Evolutionary conservation across 495 filamentous ascomycete genomes (phyloP).

Genomic region (Bathelium albidoporum): DNA sequence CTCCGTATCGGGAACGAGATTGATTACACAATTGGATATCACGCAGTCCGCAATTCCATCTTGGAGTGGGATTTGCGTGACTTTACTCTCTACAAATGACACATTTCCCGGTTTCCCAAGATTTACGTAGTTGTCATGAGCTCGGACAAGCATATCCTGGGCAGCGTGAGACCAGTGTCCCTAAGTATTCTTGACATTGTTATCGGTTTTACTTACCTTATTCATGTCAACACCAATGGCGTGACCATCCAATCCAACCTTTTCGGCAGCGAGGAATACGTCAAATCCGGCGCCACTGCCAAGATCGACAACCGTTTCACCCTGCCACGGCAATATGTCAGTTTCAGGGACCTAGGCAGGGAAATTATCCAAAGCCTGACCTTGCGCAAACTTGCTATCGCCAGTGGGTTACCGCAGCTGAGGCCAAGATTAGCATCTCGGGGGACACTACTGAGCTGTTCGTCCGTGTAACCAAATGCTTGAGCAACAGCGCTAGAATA

Average conservation of each 20-base stretch:
- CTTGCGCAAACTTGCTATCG: constrained; percentile 41
- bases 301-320: constrained; percentile 55
- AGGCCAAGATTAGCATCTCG: constrained; percentile 52
- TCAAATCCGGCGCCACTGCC: constrained; percentile 57
- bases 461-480: constrained; percentile 50
- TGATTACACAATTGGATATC: constrained; percentile 57
- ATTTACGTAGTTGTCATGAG: constrained; percentile 36
- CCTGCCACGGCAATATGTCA: constrained; percentile 24
- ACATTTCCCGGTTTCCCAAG: constrained; percentile 33
- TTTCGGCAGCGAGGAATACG: constrained; percentile 48
- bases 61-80: constrained; percentile 43
- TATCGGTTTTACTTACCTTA: constrained; percentile 30
- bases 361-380: constrained; percentile 20
- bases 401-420: constrained; percentile 57
- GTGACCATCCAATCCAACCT: constrained; percentile 43
- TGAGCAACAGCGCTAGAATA: constrained; percentile 35
- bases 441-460: constrained; percentile 46
- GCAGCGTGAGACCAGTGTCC: not conserved
- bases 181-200: not conserved
- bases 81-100: constrained; percentile 42
- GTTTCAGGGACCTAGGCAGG: not conserved
- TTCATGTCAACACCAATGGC: constrained; percentile 62
- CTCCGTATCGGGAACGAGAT: constrained; percentile 49
- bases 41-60: constrained; percentile 43
- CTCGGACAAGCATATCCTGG: constrained; percentile 50